Base-by-base conservation (phyloP, 2,329 filamentous ascomycete genomes). In the Exserohilum turcica region DNA sequence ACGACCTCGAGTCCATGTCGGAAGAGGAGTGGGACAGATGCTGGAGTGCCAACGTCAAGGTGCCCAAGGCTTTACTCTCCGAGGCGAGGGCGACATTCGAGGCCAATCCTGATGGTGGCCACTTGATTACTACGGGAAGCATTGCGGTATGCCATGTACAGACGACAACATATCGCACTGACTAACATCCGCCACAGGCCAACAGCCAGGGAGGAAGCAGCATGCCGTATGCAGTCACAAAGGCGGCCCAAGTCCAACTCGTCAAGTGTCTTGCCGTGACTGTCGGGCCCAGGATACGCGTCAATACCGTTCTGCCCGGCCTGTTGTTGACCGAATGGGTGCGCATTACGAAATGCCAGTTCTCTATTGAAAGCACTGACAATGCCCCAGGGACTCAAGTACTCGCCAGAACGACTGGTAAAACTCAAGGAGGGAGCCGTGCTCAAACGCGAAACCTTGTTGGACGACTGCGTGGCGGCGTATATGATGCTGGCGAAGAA, bases 211-310 rank as follows among this genome's bases (percentile, higher is more conserved):
- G 68, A 46, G 84, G 84, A 4, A 84, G 80, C 60, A 82, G 80
- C 36, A 82, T 86, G 86, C 84, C 90, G 3, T 94, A 94, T 66
- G 80, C 86, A 0, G 87, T 92, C 15, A 89, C 88, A 32, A 94
- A 94, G 71, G 88, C 90, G 1, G 90, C 90, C 5, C 83, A 84
- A 53, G 63, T 89, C 53, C 87, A 89, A 68, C 73, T 89, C 44
- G 86, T 88, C 76, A 86, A 86, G 63, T 86, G 84, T 60, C 76
- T 89, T 13, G 86, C 86, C 2, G 74, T 78, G 48, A 85, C 82
- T 4, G 84, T 87, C 60, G 86, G 86, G 0, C 76, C 79, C 5
- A 88, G 87, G 68, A 78, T 87, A 28, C 76, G 87, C 29, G 78
- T 87, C 37, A 89, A 89, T 70, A 85, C 86, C 10, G 82, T 89